A percentile compares a stretch with the other conserved stretches of the same genome.
These are phyloP conservation scores for Sphagnum magellanicum DNA, from an alignment of 228 moss, liverwort and hornwort genomes.

Conservation along the genomic window DNA sequence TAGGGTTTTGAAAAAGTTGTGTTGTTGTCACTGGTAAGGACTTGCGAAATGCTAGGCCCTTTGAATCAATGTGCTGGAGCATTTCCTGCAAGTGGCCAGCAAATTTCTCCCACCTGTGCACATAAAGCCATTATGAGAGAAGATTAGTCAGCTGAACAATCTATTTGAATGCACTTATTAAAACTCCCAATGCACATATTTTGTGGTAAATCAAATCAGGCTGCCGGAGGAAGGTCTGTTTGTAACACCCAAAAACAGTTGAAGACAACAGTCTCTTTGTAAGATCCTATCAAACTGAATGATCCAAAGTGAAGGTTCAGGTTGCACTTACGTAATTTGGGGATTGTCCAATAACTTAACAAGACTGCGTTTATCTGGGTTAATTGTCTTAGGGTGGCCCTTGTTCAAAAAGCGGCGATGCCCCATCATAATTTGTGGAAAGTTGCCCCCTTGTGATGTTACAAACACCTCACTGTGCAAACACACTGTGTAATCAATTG, in stretches of 20 bases:
- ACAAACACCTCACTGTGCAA: constrained; percentile 94
- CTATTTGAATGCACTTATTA: not conserved
- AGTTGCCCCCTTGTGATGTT: constrained; percentile 95
- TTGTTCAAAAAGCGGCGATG: constrained; percentile 88
- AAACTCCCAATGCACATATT: not conserved
- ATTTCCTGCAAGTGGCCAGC: constrained; percentile 62
- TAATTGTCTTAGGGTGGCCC: constrained; percentile 93
- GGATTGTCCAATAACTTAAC: constrained; percentile 71
- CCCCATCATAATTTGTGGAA: constrained; percentile 91
- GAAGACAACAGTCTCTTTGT: not conserved
- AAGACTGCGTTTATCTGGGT: constrained; percentile 86
- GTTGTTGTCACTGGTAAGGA: constrained; percentile 20
- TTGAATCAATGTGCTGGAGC: constrained; percentile 83
- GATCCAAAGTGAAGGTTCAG: not conserved
- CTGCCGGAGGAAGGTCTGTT: not conserved
- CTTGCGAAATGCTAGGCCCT: constrained; percentile 81
- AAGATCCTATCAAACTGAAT: not conserved
- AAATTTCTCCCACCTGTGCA: constrained; percentile 66
- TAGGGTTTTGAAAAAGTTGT: constrained; percentile 26
- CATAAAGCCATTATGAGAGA: not conserved
- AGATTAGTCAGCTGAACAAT: not conserved
- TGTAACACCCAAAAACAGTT: not conserved
- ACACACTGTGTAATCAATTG: constrained; percentile 90
- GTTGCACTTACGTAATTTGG: constrained; percentile 46
- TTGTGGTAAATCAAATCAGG: not conserved